phyloP scores from a whole-genome alignment of 2,329 filamentous ascomycete genomes.

The Cryphonectria nitschkei region DNA sequence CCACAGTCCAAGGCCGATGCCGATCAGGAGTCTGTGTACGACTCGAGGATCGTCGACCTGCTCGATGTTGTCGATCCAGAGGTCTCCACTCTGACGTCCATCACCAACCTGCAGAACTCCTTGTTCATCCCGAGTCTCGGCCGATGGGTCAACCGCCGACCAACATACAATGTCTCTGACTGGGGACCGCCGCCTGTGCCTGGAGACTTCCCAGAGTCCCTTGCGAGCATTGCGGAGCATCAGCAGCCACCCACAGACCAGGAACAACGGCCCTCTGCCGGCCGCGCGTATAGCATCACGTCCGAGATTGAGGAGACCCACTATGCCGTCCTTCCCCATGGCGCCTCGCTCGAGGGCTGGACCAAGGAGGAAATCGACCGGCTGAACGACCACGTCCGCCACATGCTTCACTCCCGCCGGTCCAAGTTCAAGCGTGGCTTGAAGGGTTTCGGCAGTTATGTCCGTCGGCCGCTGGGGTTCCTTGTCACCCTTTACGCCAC shows the following conservation, averaged over 20 bases:
- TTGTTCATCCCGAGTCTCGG: conserved; percentile 86
- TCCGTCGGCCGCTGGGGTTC: conserved; percentile 76
- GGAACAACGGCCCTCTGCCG: conserved; percentile 32
- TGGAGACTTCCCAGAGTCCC: conserved; percentile 31
- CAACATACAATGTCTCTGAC: conserved; percentile 74
- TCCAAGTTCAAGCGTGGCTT: conserved; percentile 79
- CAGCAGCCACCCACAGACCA: conserved; percentile 31
- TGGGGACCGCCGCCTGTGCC: conserved; percentile 36
- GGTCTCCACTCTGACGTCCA: conserved; percentile 78
- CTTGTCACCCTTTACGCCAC: conserved; percentile 82
- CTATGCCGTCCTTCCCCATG: conserved; percentile 80
- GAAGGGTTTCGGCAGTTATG: conserved; percentile 81
- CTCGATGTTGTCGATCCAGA: conserved; percentile 66
- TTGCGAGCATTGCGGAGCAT: conserved; percentile 32
- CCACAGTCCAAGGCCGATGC: conserved; percentile 16
- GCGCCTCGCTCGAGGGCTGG: conserved; percentile 74
- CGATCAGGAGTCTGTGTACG: conserved; percentile 30
- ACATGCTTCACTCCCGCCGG: conserved; percentile 82
- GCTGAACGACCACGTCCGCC: conserved; percentile 83
- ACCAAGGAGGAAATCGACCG: conserved; percentile 72
- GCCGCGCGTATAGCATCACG: conserved; percentile 58
- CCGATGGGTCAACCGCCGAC: conserved; percentile 72
- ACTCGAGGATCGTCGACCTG: conserved; percentile 37
- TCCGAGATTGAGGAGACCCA: conserved; percentile 70
- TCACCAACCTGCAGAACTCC: conserved; percentile 90